Base-by-base conservation (phyloP, 495 filamentous ascomycete genomes). In the Annulohypoxylon stygium region DNA sequence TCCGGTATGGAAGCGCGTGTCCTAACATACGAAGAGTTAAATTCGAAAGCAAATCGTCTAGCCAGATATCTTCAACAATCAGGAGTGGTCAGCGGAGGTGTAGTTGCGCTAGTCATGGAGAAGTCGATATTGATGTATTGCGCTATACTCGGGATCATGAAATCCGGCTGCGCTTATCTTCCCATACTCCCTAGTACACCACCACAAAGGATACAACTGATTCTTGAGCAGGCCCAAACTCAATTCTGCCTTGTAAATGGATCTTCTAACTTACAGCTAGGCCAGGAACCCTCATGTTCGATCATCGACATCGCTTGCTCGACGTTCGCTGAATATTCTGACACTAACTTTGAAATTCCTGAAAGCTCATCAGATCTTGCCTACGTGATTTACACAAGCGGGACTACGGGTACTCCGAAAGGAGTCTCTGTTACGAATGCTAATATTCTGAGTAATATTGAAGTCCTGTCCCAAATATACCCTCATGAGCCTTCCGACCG, bases 111-210 rank as follows among this genome's bases (percentile, higher is more conserved):
- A 14, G 83, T 88, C 23, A 89, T 94, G 86, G 87, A 93, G 25
- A 93, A 93, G 70, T 91, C 88, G 0, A 69, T 89, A 2, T 79
- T 90, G 5, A 80, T 93, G 0, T 95, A 95, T 76, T 82, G 89
- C 23, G 84, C 89, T 0, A 90, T 95, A 25, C 82, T 97, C 23
- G 93, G 90, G 0, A 85, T 91, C 16, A 75, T 92, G 3, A 94
- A 95, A 67, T 80, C 87, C 11, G 92, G 92, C 8, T 90, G 89
- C 61, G 93, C 90, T 34, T 93, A 95, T 77, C 78, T 95, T 50
- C 91, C 92, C 0, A 80, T 96, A 12, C 83, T 89, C 0, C 88
- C 91, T 10, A 86, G 83, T n/a, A 89, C 88, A 0, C 91, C 93
- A 2, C 25, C 66, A 0, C 81, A 88, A 26, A 83, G 90, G 41